Percentiles rank a stretch among this genome's conserved stretches.
phyloP scores from a whole-genome alignment of 2,329 filamentous ascomycete genomes.

The Cladophialophora chaetospira region DNA sequence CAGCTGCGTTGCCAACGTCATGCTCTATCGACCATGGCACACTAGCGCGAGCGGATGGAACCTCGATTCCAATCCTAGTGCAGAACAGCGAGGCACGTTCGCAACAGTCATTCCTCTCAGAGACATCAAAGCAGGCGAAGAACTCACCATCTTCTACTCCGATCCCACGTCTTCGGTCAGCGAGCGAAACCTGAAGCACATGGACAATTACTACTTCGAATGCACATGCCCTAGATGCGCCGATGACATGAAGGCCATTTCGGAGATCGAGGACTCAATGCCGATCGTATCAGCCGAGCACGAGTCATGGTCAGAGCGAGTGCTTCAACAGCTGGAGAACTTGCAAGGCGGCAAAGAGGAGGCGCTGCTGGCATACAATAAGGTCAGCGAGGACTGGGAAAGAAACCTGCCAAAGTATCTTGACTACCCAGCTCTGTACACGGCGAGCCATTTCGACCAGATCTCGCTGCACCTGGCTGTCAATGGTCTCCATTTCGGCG shows the following conservation, averaged over 20 bases:
- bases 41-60: slow-evolving; percentile 25
- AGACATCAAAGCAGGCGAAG: slow-evolving; percentile 56
- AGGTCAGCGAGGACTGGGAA: background rate
- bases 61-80: slow-evolving; percentile 33
- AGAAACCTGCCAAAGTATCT: slow-evolving; percentile 2
- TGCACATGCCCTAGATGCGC: slow-evolving; percentile 50
- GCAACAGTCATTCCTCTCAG: slow-evolving; percentile 37
- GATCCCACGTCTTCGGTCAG: slow-evolving; percentile 55
- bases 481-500: slow-evolving; percentile 6
- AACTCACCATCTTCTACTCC: slow-evolving; percentile 64
- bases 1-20: slow-evolving; percentile 62
- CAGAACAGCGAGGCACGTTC: slow-evolving; percentile 9
- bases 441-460: slow-evolving; percentile 14
- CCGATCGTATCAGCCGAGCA: slow-evolving; percentile 11
- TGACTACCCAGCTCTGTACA: slow-evolving; percentile 15
- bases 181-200: slow-evolving; percentile 55
- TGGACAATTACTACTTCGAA: slow-evolving; percentile 58
- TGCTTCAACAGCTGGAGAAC: background rate
- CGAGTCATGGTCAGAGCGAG: slow-evolving; percentile 11
- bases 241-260: slow-evolving; percentile 9
- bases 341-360: background rate
- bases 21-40: slow-evolving; percentile 40
- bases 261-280: slow-evolving; percentile 2
- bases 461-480: slow-evolving; percentile 13
- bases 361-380: background rate